A percentile compares a stretch with the other conserved stretches of the same genome.
Evolutionary conservation across 768 basidiomycete species (phyloP).

Genomic region (Rhodotorula taiwanensis): DNA sequence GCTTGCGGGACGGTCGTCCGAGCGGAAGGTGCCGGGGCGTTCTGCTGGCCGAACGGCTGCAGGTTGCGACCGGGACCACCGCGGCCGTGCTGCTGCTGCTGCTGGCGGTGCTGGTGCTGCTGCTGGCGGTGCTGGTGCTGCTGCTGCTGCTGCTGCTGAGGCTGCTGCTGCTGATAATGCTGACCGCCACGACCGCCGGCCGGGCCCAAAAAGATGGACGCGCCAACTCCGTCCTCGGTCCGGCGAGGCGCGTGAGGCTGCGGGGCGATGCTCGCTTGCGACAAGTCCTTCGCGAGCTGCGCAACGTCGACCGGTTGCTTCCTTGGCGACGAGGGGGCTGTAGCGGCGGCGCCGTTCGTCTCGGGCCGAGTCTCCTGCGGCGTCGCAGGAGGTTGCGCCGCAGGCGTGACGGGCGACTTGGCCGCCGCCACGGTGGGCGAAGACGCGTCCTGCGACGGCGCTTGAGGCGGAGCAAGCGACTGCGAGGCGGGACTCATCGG

Average conservation of each 20-base stretch:
- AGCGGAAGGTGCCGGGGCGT: not conserved
- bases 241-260: conserved; percentile 1
- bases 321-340: not conserved
- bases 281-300: conserved; percentile 35
- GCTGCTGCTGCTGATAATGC: not conserved
- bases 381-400: conserved; percentile 2
- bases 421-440: not conserved
- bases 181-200: not conserved
- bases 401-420: not conserved
- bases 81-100: not conserved
- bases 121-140: not conserved
- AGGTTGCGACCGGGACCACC: conserved; percentile 5
- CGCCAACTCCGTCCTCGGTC: conserved; percentile 23
- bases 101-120: not conserved
- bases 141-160: not conserved
- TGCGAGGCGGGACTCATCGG: conserved; percentile 12
- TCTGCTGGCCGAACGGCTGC: conserved; percentile 12
- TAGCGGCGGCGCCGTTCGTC: conserved; percentile 12
- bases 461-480: not conserved
- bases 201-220: conserved; percentile 12
- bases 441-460: not conserved
- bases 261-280: conserved; percentile 12
- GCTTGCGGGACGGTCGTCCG: conserved; percentile 20
- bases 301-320: conserved; percentile 26
- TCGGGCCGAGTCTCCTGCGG: conserved; percentile 21